Evolutionary conservation across 2,329 filamentous ascomycete species (phyloP), one percentile per base, ranked within the genome.

Genomic region (Ceratocystis lukuohia): DNA sequence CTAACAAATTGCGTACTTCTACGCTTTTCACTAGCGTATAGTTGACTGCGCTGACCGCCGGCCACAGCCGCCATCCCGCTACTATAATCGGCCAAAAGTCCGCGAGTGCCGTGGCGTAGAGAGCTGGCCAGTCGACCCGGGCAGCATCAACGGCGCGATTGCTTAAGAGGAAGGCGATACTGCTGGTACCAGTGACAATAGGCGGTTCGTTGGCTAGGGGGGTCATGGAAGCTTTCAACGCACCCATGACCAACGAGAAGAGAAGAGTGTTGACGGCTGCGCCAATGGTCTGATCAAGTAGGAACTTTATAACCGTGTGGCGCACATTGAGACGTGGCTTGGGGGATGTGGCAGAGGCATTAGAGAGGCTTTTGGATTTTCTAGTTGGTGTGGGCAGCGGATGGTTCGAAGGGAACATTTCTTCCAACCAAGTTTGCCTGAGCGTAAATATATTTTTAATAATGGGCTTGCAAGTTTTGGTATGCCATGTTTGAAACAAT

Each of bases 401-500:
- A 28, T 62, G 46, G 64, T 83, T 82, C 0, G 87, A 86, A 0
- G 91, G 91, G 72, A 91, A 95, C 2, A 79, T 76, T 5, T 81
- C 77, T 75, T 96, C 91, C 64, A 96, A 80, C 72, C 82, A 89
- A 50, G 84, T 81, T 79, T 96, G 91, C 83, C 82, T 85, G 70
- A n/a, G 62, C 69, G 50, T 73, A n/a, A 17, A 37, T 37, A 3
- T 1, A 37, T 37, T 37, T 37, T 37, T 37, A 37, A 37, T 37
- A 37, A 37, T 37, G 33, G 33, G 8, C 33, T 37, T 10, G 3
- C 33, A 0, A 37, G 8, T 12, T 37, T 37, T 37, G 33, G 33
- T 37, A 37, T 37, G 33, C 3, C 8, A 37, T 37, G 33, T 37
- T 37, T 37, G 8, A 10, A 37, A 12, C 33, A 37, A 37, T 10